Percentiles rank a stretch among this genome's conserved stretches.
phyloP scores from a whole-genome alignment of 78 protist genomes.

The Dictyostelium capitatum region DNA sequence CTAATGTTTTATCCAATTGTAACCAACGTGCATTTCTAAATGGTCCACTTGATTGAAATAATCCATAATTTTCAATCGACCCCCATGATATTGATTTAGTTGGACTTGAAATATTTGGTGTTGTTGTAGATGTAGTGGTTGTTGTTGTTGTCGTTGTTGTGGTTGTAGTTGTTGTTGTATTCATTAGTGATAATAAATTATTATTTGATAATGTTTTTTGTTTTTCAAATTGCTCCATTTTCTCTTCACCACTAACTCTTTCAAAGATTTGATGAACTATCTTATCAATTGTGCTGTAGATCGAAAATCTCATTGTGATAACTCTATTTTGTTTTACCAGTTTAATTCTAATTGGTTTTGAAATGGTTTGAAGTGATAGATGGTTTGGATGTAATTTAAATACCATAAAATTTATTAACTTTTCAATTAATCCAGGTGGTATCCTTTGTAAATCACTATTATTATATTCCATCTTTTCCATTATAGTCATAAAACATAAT shows the following conservation, averaged over 20 bases:
- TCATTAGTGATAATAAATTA: neutral
- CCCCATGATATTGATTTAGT: slow-evolving; percentile 45
- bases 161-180: too few species aligned
- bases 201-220: neutral
- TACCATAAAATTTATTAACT: slow-evolving; percentile 65
- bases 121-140: slow-evolving; percentile 12
- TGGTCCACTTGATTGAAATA: slow-evolving; percentile 61
- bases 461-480: slow-evolving; percentile 81
- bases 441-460: slow-evolving; percentile 40
- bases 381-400: slow-evolving; percentile 43
- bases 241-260: slow-evolving; percentile 61
- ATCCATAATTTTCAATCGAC: slow-evolving; percentile 62
- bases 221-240: slow-evolving; percentile 37
- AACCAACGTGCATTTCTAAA: slow-evolving; percentile 78
- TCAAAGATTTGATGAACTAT: slow-evolving; percentile 72
- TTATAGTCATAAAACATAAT: slow-evolving; percentile 50
- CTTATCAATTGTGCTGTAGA: slow-evolving; percentile 54
- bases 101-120: neutral
- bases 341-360: slow-evolving; percentile 64
- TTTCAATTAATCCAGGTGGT: slow-evolving; percentile 48
- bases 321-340: slow-evolving; percentile 75
- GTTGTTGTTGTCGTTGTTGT: neutral
- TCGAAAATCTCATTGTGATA: slow-evolving; percentile 71
- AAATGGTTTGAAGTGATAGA: slow-evolving; percentile 45
- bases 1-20: slow-evolving; percentile 34